Evolutionary conservation across 2,329 filamentous ascomycete species (phyloP).

Genomic region (Endoconidiophora polonica): DNA sequence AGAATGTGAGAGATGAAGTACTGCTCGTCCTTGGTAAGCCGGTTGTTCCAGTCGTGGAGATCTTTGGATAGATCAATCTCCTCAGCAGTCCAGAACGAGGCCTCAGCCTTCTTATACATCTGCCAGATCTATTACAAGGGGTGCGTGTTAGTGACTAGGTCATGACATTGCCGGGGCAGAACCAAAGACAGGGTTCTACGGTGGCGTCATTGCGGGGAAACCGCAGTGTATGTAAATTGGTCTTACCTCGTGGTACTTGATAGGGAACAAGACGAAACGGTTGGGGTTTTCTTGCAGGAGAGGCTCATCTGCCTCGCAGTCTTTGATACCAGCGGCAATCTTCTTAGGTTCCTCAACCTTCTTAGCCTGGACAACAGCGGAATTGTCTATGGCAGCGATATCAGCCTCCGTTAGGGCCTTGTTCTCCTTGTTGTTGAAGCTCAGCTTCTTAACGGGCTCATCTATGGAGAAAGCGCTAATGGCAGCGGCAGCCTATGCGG

Average conservation of each 20-base stretch:
- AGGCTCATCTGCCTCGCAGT: conserved; percentile 68
- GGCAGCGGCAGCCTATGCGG: conserved; percentile 59
- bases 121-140: conserved; percentile 66
- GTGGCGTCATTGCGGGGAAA: neutral
- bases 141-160: neutral
- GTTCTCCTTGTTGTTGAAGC: conserved; percentile 75
- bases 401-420: conserved; percentile 34
- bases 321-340: conserved; percentile 37
- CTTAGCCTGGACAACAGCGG: conserved; percentile 24
- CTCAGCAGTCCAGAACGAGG: conserved; percentile 98
- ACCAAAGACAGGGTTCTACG: neutral
- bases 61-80: conserved; percentile 99
- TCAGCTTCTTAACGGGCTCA: conserved; percentile 66
- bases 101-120: conserved; percentile 99
- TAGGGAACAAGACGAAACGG: conserved; percentile 94
- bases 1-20: conserved; percentile 98
- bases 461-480: conserved; percentile 87
- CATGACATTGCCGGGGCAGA: neutral
- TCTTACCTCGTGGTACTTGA: conserved; percentile 97
- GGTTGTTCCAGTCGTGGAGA: conserved; percentile 98
- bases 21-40: conserved; percentile 86
- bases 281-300: conserved; percentile 89
- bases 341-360: conserved; percentile 27
- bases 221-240: neutral
- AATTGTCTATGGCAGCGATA: conserved; percentile 34